Base-by-base conservation (phyloP, 208 protist genomes). In the Trypanosoma rangeli region DNA sequence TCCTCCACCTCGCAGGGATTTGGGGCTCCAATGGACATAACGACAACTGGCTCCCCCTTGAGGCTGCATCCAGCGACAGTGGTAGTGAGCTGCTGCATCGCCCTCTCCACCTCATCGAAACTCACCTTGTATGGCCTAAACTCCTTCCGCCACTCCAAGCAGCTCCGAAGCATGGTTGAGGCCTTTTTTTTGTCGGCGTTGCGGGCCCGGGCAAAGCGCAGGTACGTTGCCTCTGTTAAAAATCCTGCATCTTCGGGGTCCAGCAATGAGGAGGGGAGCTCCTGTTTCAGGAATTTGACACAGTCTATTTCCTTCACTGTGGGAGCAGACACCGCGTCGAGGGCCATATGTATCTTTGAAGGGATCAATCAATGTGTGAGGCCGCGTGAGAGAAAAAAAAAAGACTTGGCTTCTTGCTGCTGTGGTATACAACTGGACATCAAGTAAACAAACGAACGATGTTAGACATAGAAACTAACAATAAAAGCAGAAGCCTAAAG, bases 131-230 rank as follows among this genome's bases (percentile, higher is more conserved):
- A 89, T 20, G 87, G 84, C 57, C 76, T 74, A 42, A 74, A 73
- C 24, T 60, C 18, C 68, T 78, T 82, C 44, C 87, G 75, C 87
- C 87, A 93, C 65, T 71, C 65, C 5, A 93, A 57, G 29, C 76
- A 72, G 8, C 53, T 65, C 48, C 61, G n/a, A 13, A 93, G 71
- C 80, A 87, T 78, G 53, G 69, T 71, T 0, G 54, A 53, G 1
- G 87, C 82, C 58, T 87, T 86, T 15, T 66, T 58, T 7, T 63
- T 20, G 64, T 93, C 49, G 15, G 68, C 75, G 20, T 89, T 70
- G 31, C 78, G 73, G 12, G 83, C 82, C 3, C 84, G 78, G 9
- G 83, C 74, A 59, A 90, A 93, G 74, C 85, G 83, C 0, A 90
- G 70, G 58, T 90, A 90, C 5, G 87, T 90, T 44, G 70, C 78